A percentile compares a stretch with the other conserved stretches of the same genome.
phyloP scores from a whole-genome alignment of 495 filamentous ascomycete genomes.

The Hyaloscypha variabilis region DNA sequence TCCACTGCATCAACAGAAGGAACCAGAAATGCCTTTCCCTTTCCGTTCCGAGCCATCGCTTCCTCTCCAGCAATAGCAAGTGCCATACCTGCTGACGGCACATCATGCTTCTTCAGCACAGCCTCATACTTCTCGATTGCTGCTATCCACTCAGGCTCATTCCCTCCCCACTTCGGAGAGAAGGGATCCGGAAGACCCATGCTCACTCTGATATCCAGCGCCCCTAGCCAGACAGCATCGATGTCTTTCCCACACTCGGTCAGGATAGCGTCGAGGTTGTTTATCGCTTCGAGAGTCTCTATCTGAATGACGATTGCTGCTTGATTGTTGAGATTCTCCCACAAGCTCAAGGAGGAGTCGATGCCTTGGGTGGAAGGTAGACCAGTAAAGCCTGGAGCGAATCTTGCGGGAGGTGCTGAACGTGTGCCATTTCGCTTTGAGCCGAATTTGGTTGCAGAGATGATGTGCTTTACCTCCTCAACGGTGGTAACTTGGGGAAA shows the following conservation, averaged over 20 bases:
- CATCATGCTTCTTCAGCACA: conserved; percentile 44
- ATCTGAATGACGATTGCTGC: conserved; percentile 52
- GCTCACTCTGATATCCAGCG: conserved; percentile 42
- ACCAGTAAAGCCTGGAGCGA: conserved; percentile 40
- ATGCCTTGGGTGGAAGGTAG: too few species aligned
- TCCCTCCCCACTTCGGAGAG: too few species aligned
- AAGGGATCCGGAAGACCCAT: conserved; percentile 40
- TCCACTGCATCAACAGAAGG: too few species aligned
- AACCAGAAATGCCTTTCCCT: too few species aligned
- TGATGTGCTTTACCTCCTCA: conserved; percentile 43
- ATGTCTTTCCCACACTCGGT: conserved; percentile 42
- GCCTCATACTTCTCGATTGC: conserved; percentile 37
- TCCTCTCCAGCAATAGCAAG: conserved; percentile 31
- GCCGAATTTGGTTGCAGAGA: conserved; percentile 45
- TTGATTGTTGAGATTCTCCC: conserved; percentile 43
- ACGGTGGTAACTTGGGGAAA: conserved; percentile 51
- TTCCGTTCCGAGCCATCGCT: conserved; percentile 25
- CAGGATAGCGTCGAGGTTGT: conserved; percentile 56
- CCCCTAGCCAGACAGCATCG: conserved; percentile 46
- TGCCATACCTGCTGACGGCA: conserved; percentile 35
- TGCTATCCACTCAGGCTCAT: conserved; percentile 43
- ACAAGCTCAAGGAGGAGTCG: conserved; percentile 34
- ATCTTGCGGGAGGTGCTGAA: conserved; percentile 45
- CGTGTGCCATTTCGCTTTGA: conserved; percentile 38
- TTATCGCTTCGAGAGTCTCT: conserved; percentile 53